A percentile compares a stretch with the other conserved stretches of the same genome.
These are phyloP conservation scores for Xylariaceae sp. DNA, from an alignment of 2,329 filamentous ascomycete genomes.

Conservation along the genomic window DNA sequence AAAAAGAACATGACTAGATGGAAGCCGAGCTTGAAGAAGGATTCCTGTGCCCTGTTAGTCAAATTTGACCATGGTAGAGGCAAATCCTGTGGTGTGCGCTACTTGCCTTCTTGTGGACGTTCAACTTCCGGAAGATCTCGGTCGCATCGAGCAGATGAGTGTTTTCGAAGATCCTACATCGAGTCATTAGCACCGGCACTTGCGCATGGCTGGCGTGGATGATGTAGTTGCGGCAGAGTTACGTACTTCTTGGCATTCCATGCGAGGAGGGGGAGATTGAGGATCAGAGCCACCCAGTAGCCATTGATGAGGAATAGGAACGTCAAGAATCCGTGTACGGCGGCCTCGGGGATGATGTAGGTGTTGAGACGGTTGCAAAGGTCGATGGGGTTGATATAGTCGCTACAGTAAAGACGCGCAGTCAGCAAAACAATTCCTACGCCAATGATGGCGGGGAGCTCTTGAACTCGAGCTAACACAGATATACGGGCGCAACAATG, in stretches of 20 bases:
- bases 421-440: constrained; percentile 15
- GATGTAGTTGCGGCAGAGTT: not conserved
- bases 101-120: constrained; percentile 94
- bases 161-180: constrained; percentile 85
- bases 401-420: constrained; percentile 49
- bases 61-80: not conserved
- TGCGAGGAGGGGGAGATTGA: constrained; percentile 86
- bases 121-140: constrained; percentile 98
- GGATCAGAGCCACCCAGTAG: constrained; percentile 90
- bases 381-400: constrained; percentile 99
- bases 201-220: not conserved
- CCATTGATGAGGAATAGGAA: constrained; percentile 97
- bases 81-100: no score
- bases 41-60: constrained; percentile 63
- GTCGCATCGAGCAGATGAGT: constrained; percentile 95
- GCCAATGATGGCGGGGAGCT: constrained; percentile 28
- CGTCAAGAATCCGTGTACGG: constrained; percentile 93
- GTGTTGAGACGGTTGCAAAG: constrained; percentile 99
- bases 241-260: constrained; percentile 98
- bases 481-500: not conserved
- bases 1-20: constrained; percentile 99
- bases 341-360: constrained; percentile 98
- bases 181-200: constrained; percentile 16
- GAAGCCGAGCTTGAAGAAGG: constrained; percentile 98
- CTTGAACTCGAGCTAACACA: not conserved